Evolutionary conservation across 192 early-diverging fungal genomes (phyloP).

Genomic region (Rhizophagus clarus): DNA sequence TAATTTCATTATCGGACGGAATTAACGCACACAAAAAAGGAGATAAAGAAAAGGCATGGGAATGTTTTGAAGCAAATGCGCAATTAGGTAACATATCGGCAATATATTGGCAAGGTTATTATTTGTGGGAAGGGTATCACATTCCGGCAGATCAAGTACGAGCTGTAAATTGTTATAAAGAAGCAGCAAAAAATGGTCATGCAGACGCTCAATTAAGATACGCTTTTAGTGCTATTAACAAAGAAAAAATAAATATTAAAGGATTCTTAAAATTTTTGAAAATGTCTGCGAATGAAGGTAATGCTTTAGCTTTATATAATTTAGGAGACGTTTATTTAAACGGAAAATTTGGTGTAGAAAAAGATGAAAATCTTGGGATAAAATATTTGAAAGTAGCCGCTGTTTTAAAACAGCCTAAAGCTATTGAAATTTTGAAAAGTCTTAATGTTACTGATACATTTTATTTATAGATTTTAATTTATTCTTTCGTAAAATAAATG

Average conservation of each 20-base stretch:
- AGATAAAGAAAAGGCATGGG: conserved; percentile 9
- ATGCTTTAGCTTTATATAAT: conserved; percentile 5
- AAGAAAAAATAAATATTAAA: not conserved
- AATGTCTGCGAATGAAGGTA: not conserved
- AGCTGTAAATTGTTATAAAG: not conserved
- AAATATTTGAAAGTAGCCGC: not conserved
- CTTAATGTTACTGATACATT: not conserved
- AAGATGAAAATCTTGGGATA: conserved; percentile 2
- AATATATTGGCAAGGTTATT: conserved; percentile 29
- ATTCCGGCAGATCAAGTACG: not conserved
- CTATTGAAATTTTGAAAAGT: conserved; percentile 41
- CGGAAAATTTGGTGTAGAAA: not conserved
- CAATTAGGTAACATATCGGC: conserved; percentile 6
- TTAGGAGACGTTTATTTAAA: not conserved
- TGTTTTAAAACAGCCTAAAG: not conserved
- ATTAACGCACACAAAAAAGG: not conserved
- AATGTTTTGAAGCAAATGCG: conserved; percentile 23
- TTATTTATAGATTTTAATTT: not conserved
- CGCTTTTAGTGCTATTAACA: not conserved
- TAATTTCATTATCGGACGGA: not conserved
- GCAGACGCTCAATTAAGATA: conserved; percentile 25
- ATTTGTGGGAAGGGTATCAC: conserved; percentile 22
- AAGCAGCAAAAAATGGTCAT: conserved; percentile 14
- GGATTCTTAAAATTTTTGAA: not conserved
- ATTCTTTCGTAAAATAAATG: too few species aligned